Percentiles rank a stretch among this genome's conserved stretches.
phyloP scores from a whole-genome alignment of 1,284 basidiomycete species.

The Mycena citricolor region DNA sequence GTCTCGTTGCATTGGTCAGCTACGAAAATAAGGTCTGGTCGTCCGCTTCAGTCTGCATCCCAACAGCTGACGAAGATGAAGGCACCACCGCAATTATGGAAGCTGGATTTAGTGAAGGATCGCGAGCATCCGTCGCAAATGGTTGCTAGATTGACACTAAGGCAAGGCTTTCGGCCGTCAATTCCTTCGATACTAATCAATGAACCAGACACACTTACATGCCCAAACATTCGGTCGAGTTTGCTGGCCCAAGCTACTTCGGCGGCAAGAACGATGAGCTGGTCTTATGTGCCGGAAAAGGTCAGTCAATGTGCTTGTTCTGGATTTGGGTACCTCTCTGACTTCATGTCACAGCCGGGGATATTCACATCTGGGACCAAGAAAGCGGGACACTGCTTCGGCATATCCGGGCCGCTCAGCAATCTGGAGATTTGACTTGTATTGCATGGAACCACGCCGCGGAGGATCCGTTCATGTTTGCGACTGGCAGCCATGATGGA shows the following conservation, averaged over 20 bases:
- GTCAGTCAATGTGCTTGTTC: conserved; percentile 32
- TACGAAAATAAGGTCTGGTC: conserved; percentile 65
- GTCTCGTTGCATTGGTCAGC: conserved; percentile 66
- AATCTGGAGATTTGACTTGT: conserved; percentile 69
- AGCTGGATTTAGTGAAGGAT: conserved; percentile 63
- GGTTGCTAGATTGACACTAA: conserved; percentile 48
- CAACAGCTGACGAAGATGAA: conserved; percentile 30
- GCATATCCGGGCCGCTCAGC: conserved; percentile 52
- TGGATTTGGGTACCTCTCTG: conserved; percentile 2
- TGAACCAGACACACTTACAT: conserved; percentile 64
- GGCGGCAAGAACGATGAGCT: conserved; percentile 76
- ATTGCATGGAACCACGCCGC: conserved; percentile 73
- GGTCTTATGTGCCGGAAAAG: conserved; percentile 74
- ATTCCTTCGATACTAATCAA: background rate
- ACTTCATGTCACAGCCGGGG: conserved; percentile 52
- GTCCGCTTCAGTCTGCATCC: conserved; percentile 5
- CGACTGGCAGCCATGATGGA: conserved; percentile 76
- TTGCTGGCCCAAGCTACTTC: conserved; percentile 77
- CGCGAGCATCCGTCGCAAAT: conserved; percentile 35
- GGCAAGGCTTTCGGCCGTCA: conserved; percentile 26
- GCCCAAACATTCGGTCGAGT: conserved; percentile 67
- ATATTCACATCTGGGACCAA: conserved; percentile 83
- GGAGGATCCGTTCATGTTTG: conserved; percentile 73
- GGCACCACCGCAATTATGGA: conserved; percentile 82
- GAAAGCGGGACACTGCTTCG: conserved; percentile 70